Conservation (phyloP, 192 early-diverging fungal species). For the Coemansia erecta region DNA sequence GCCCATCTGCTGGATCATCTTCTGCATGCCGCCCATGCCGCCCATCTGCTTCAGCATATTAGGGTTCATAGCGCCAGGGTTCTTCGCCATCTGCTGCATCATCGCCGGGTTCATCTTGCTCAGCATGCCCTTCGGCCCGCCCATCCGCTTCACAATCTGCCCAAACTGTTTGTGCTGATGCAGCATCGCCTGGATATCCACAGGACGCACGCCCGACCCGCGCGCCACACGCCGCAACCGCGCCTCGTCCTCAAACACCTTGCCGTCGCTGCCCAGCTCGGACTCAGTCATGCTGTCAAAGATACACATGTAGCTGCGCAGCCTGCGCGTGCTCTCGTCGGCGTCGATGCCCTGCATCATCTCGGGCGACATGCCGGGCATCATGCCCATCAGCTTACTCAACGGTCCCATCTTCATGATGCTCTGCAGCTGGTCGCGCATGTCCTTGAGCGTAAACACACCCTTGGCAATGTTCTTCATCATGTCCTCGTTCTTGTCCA, state of each 20-base stretch:
- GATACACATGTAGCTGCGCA: slow-evolving; percentile 81
- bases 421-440: slow-evolving; percentile 90
- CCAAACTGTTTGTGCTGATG: slow-evolving; percentile 74
- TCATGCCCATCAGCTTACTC: slow-evolving; percentile 86
- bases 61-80: slow-evolving; percentile 62
- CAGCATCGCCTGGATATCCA: slow-evolving; percentile 84
- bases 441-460: slow-evolving; percentile 86
- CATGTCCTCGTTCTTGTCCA: slow-evolving; percentile 83
- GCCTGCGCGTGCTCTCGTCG: slow-evolving; percentile 59
- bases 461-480: slow-evolving; percentile 89
- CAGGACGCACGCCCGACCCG: slow-evolving; percentile 78
- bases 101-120: slow-evolving; percentile 61
- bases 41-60: slow-evolving; percentile 82
- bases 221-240: slow-evolving; percentile 77
- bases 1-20: slow-evolving; percentile 56
- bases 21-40: slow-evolving; percentile 55
- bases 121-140: slow-evolving; percentile 82
- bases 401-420: slow-evolving; percentile 91
- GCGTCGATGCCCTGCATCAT: slow-evolving; percentile 60
- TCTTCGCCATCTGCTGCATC: slow-evolving; percentile 63
- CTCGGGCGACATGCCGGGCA: slow-evolving; percentile 70
- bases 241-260: slow-evolving; percentile 72
- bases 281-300: slow-evolving; percentile 94
- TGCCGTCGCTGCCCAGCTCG: slow-evolving; percentile 86
- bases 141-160: slow-evolving; percentile 89